Conservation (phyloP, 495 filamentous ascomycete genomes). For the Penicillium robsamsonii region DNA sequence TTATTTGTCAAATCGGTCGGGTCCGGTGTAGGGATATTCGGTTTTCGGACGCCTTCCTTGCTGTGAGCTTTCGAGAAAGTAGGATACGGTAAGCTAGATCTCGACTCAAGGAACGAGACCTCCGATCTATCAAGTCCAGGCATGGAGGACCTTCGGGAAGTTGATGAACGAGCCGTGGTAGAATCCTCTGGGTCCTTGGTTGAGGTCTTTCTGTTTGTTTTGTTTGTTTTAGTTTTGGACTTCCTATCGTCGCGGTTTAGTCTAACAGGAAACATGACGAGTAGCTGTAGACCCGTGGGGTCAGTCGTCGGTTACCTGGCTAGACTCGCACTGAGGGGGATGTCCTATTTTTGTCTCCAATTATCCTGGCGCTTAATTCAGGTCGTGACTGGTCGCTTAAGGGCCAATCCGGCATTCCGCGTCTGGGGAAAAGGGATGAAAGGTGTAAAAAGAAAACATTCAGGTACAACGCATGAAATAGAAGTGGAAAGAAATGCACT, state of each 20-base stretch:
- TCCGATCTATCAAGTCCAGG: constrained; percentile 43
- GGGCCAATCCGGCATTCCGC: constrained; percentile 23
- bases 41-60: constrained; percentile 72
- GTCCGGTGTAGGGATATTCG: constrained; percentile 73
- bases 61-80: constrained; percentile 85
- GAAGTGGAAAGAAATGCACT: not conserved
- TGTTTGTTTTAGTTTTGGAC: constrained; percentile 21
- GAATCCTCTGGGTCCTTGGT: constrained; percentile 48
- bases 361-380: constrained; percentile 40
- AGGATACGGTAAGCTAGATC: constrained; percentile 74
- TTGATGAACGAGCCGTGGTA: constrained; percentile 39
- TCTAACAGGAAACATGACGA: constrained; percentile 47
- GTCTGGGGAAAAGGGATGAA: not conserved
- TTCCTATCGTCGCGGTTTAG: constrained; percentile 41
- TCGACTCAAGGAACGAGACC: constrained; percentile 49
- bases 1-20: constrained; percentile 68
- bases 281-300: constrained; percentile 25
- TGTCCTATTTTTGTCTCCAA: constrained; percentile 25
- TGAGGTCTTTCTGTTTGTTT: constrained; percentile 25
- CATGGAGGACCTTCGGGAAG: constrained; percentile 50
- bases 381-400: constrained; percentile 19
- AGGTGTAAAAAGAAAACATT: not conserved
- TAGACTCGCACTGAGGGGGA: constrained; percentile 16
- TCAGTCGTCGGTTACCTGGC: constrained; percentile 17
- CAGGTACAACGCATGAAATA: constrained; percentile 3